Evolutionary conservation across 192 early-diverging fungal species (phyloP), one percentile per base, ranked within the genome.

Genomic region (Spinellus fusiger): DNA sequence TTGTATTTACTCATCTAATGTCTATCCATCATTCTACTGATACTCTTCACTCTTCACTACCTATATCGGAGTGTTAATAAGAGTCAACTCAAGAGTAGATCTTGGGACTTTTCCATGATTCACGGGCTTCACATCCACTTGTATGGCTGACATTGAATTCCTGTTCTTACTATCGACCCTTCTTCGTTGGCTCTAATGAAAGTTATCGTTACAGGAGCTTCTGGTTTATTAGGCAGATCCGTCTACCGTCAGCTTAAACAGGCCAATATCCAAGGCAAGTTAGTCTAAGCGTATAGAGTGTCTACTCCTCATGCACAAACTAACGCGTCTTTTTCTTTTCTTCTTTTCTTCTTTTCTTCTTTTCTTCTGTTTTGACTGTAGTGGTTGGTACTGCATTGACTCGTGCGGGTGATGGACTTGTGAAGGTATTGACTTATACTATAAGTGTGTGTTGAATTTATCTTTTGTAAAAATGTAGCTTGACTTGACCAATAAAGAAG

Each of bases 161-260:
- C n/a, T n/a, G n/a, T n/a, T n/a, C n/a, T n/a, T n/a, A n/a, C n/a
- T n/a, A n/a, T n/a, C n/a, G n/a, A n/a, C n/a, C n/a, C n/a, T n/a
- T n/a, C n/a, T n/a, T n/a, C n/a, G n/a, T n/a, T n/a, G n/a, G n/a
- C n/a, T n/a, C n/a, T n/a, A n/a, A 83, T 81, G 73, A 80, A 75
- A 48, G 81, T 91, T n/a, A 58, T 91, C 29, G 77, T 93, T 18
- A 91, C 89, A 31, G 91, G 91, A 54, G 89, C 86, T 32, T 87
- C 87, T 22, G 93, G 93, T 22, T 80, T 93, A 0, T 81, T 94
- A 29, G 93, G 93, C 8, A 85, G 93, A 29, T 81, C 85, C 12
- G 91, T 92, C 13, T 54, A 74, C 7, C 46, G 64, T 4, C 77
- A 81, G 35, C 80, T 90, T 44, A 65, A 78, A 56, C 54, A 73